phyloP scores from a whole-genome alignment of 2,329 filamentous ascomycete species.

The Pochonia chlamydosporia region DNA sequence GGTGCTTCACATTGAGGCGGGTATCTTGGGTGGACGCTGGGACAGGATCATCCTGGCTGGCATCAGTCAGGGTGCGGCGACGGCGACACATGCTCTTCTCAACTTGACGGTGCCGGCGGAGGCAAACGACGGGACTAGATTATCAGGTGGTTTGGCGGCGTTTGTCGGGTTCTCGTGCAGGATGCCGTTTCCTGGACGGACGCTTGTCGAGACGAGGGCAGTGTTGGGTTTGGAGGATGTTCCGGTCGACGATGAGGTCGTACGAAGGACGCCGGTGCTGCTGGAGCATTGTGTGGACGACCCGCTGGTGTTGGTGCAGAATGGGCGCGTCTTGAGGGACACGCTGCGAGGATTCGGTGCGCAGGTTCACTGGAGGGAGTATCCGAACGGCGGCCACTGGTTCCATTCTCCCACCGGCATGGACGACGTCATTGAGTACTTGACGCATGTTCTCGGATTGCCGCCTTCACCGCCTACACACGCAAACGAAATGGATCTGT shows the following conservation, averaged over 20 bases:
- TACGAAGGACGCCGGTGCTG: slow-evolving; percentile 37
- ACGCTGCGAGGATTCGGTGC: slow-evolving; percentile 30
- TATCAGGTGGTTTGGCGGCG: slow-evolving; percentile 17
- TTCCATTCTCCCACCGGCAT: slow-evolving; percentile 36
- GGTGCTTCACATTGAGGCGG: slow-evolving; percentile 29
- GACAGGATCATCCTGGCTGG: slow-evolving; percentile 37
- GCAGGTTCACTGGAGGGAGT: slow-evolving; percentile 34
- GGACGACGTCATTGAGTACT: slow-evolving; percentile 33
- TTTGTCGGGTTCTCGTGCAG: slow-evolving; percentile 34
- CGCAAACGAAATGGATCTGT: neutral
- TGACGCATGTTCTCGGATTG: slow-evolving; percentile 12
- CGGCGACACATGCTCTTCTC: slow-evolving; percentile 30
- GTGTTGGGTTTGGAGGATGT: slow-evolving; percentile 22
- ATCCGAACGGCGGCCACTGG: slow-evolving; percentile 37
- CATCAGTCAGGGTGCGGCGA: slow-evolving; percentile 41
- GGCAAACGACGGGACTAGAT: neutral
- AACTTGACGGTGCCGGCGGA: slow-evolving; percentile 21
- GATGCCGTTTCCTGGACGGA: slow-evolving; percentile 27
- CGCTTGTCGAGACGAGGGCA: slow-evolving; percentile 24
- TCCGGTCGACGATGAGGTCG: slow-evolving; percentile 20
- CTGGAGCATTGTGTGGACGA: slow-evolving; percentile 41
- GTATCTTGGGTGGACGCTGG: slow-evolving; percentile 27
- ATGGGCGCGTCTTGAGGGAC: slow-evolving; percentile 29
- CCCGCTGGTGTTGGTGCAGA: slow-evolving; percentile 29
- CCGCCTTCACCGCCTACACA: too few species aligned